A percentile compares a stretch with the other conserved stretches of the same genome.
phyloP scores from a whole-genome alignment of 768 basidiomycete species.

The Scleroderma bovista region DNA sequence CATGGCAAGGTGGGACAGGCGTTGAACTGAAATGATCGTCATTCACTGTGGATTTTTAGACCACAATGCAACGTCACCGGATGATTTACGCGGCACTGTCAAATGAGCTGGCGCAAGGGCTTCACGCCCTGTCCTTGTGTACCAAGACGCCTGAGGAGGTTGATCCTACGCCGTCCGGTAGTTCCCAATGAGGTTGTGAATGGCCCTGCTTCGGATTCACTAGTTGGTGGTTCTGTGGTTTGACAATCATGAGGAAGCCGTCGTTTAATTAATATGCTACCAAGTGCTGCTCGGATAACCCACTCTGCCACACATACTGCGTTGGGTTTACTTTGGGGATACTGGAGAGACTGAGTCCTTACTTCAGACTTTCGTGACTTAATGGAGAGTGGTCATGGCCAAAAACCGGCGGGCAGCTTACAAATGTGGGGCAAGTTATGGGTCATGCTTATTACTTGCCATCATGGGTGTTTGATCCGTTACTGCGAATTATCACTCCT shows the following conservation, averaged over 20 bases:
- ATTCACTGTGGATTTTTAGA: conserved; percentile 35
- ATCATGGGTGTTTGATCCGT: conserved; percentile 25
- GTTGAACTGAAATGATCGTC: conserved; percentile 5
- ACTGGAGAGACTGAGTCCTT: background rate
- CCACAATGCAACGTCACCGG: conserved; percentile 74
- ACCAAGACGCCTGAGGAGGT: conserved; percentile 63
- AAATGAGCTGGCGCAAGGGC: conserved; percentile 62
- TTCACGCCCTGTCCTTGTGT: conserved; percentile 74
- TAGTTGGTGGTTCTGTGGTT: background rate
- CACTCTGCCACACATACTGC: conserved; percentile 11
- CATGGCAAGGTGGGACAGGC: conserved; percentile 57
- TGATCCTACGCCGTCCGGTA: conserved; percentile 15
- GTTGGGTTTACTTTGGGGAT: no score
- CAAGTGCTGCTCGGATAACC: conserved; percentile 16
- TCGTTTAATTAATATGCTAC: conserved; percentile 24
- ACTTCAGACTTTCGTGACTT: background rate
- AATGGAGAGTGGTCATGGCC: conserved; percentile 15
- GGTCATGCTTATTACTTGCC: conserved; percentile 5
- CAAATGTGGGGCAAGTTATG: background rate
- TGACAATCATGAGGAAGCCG: conserved; percentile 26
- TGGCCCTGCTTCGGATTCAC: conserved; percentile 3
- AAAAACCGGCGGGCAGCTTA: conserved; percentile 3
- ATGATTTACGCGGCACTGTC: conserved; percentile 69
- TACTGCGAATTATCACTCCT: conserved; percentile 18
- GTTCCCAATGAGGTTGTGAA: conserved; percentile 22